phyloP scores from a whole-genome alignment of 768 basidiomycete genomes.

The Multifurca ochricompacta region DNA sequence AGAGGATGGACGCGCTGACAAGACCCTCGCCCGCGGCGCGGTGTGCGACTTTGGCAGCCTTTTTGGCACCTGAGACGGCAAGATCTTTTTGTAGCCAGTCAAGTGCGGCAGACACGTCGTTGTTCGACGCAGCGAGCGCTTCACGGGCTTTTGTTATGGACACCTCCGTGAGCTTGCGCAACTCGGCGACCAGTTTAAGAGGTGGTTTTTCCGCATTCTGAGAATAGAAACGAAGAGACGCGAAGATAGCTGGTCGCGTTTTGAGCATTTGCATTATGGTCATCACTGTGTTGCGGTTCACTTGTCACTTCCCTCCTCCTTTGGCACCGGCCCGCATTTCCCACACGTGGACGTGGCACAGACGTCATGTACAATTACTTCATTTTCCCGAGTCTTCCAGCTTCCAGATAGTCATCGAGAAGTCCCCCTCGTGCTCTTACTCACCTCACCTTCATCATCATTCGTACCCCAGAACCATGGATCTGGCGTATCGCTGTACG shows the following conservation, averaged over 20 bases:
- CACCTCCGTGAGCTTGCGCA: constrained; percentile 74
- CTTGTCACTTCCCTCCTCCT: too few species aligned
- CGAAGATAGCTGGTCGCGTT: neutral
- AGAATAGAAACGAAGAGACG: constrained; percentile 41
- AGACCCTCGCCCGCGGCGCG: constrained; percentile 72
- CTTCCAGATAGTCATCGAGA: too few species aligned
- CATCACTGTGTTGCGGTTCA: too few species aligned
- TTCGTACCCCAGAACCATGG: too few species aligned
- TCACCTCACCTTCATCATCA: too few species aligned
- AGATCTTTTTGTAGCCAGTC: constrained; percentile 78
- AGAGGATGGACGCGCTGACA: constrained; percentile 67
- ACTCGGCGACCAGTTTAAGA: constrained; percentile 73
- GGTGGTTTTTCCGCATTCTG: constrained; percentile 48
- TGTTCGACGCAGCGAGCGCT: constrained; percentile 67
- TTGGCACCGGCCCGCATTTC: too few species aligned
- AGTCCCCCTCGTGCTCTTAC: too few species aligned
- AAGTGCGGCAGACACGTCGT: constrained; percentile 67
- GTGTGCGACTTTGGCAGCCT: constrained; percentile 77
- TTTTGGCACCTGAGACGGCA: constrained; percentile 59
- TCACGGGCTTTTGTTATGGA: constrained; percentile 85
- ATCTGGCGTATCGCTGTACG: too few species aligned
- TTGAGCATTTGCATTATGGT: too few species aligned
- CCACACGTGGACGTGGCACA: too few species aligned
- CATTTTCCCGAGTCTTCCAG: too few species aligned
- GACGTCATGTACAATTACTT: too few species aligned